These are phyloP conservation scores for Lactarius vividus DNA, from an alignment of 768 basidiomycete genomes.

Conservation along the genomic window DNA sequence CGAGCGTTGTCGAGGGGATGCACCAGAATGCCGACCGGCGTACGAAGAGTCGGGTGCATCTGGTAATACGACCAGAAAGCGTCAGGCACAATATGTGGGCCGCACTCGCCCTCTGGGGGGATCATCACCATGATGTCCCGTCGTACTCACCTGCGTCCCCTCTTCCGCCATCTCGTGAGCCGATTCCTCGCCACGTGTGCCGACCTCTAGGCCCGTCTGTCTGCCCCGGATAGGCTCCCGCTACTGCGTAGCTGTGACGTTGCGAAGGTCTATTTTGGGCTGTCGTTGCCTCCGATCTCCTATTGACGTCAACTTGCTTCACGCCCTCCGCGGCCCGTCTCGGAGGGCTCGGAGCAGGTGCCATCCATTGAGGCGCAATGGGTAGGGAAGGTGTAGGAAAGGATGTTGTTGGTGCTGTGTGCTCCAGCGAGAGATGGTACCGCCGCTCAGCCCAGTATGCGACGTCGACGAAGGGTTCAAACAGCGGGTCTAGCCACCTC, in stretches of 20 bases:
- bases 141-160: background rate
- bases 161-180: background rate
- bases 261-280: background rate
- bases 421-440: background rate
- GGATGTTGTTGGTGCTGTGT: background rate
- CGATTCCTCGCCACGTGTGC: background rate
- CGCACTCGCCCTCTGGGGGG: background rate
- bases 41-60: background rate
- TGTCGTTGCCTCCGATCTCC: background rate
- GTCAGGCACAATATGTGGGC: background rate
- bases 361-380: background rate
- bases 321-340: background rate
- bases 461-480: background rate
- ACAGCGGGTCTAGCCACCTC: conserved; percentile 9
- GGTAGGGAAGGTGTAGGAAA: background rate
- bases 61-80: background rate
- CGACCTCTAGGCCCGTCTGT: background rate
- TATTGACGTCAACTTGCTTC: background rate
- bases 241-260: background rate
- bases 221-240: background rate
- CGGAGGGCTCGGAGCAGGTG: background rate
- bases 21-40: background rate
- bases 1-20: background rate
- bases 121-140: background rate
- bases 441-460: conserved; percentile 5